Evolutionary conservation across 2,329 filamentous ascomycete genomes (phyloP), one percentile per base, ranked within the genome.

Genomic region (Phyllachora maydis): DNA sequence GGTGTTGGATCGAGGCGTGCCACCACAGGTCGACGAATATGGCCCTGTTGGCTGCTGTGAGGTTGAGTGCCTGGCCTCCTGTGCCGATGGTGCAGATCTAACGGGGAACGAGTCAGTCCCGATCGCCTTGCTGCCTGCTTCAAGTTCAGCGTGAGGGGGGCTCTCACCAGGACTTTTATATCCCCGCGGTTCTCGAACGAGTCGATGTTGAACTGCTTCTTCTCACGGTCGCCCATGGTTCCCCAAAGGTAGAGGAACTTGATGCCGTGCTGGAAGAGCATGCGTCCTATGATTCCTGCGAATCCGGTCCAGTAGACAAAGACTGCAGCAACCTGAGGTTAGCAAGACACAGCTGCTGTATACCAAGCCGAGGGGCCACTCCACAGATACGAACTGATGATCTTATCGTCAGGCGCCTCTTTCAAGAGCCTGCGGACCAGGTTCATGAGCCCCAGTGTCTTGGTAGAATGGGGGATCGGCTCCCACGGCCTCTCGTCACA

Each of bases 11-110:
- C 7, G 19, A 19, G 5, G 23, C 18, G 18, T 33, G 18, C 31
- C 29, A 33, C 29, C 26, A 33, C 11, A 30, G 27, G 7, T 33
- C 29, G 5, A 22, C 21, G 4, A 33, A 18, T 11, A 33, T 31
- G 10, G 24, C 29, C 1, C 31, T 23, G 23, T 30, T 33, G 5
- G 29, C 31, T 2, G 17, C 29, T 4, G 31, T 30, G 10, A 33
- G 20, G 11, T 32, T 32, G 4, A 31, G 19, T 1, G 29, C 28
- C 9, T 30, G 29, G 10, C 24, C 24, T 10, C 29, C 29, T 11
- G 27, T 30, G 5, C 17, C 20, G 20, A 30, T 21, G 0, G 28
- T 31, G 5, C 28, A 23, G 3, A 33, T 26, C 30, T 30, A 10
- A 2, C 9, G 6, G 3, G 2, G 9, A 12, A 20, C 24, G 8